These are phyloP conservation scores for Cardamine chenopodiifolia DNA, from an alignment of 345 rosid species.

Conservation along the genomic window DNA sequence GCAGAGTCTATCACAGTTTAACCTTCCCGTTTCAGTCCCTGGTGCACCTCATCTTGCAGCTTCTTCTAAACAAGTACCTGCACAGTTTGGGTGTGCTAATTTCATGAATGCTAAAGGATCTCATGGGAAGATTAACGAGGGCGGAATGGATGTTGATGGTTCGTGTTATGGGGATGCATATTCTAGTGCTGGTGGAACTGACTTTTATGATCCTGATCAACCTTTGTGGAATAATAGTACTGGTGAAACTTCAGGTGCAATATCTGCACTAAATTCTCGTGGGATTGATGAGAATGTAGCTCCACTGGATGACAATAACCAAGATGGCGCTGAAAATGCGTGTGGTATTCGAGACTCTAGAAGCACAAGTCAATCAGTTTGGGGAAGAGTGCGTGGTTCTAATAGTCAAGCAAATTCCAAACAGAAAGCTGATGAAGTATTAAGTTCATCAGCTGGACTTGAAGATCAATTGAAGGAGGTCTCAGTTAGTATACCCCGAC, in stretches of 20 bases:
- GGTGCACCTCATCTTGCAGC: slow-evolving; percentile 67
- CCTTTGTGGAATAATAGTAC: slow-evolving; percentile 85
- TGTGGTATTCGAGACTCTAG: slow-evolving; percentile 50
- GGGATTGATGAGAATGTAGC: slow-evolving; percentile 58
- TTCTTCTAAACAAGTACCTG: slow-evolving; percentile 57
- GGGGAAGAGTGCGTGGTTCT: slow-evolving; percentile 69
- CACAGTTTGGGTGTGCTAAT: slow-evolving; percentile 59
- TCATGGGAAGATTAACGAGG: slow-evolving; percentile 43
- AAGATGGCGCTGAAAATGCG: slow-evolving; percentile 52
- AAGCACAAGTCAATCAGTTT: slow-evolving; percentile 56
- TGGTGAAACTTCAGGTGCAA: slow-evolving; percentile 65
- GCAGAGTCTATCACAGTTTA: slow-evolving; percentile 97
- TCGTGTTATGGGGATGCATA: slow-evolving; percentile 60
- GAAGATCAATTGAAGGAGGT: slow-evolving; percentile 63
- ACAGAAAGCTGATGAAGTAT: slow-evolving; percentile 57
- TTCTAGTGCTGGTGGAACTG: slow-evolving; percentile 64
- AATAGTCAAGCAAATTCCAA: slow-evolving; percentile 53
- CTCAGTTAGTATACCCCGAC: slow-evolving; percentile 47
- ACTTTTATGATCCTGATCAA: slow-evolving; percentile 98
- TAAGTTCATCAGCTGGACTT: slow-evolving; percentile 47
- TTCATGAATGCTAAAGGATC: slow-evolving; percentile 52
- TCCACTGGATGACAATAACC: slow-evolving; percentile 52
- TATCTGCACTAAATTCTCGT: slow-evolving; percentile 55
- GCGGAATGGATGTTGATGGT: slow-evolving; percentile 63
- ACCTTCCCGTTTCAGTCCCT: slow-evolving; percentile 91